Conservation (phyloP, 305 asterid species). For the Lippia alba region DNA sequence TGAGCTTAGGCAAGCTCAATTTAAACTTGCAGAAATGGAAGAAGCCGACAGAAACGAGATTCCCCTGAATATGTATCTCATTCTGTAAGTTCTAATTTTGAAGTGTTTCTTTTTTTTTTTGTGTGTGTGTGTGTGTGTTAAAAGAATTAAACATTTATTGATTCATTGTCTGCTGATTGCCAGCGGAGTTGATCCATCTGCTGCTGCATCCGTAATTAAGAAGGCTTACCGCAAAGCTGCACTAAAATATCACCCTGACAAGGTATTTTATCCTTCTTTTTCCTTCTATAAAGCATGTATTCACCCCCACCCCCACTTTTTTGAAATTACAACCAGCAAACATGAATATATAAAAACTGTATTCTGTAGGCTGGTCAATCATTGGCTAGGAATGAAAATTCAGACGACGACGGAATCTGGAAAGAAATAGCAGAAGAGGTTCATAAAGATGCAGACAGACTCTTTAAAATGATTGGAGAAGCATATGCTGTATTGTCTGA, state of each 20-base stretch:
- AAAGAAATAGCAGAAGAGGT: slow-evolving; percentile 85
- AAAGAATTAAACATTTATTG: background rate
- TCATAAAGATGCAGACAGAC: slow-evolving; percentile 87
- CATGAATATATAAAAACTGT: slow-evolving; percentile 10
- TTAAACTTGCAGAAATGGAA: slow-evolving; percentile 76
- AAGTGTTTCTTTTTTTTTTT: slow-evolving; percentile 20
- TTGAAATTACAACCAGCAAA: slow-evolving; percentile 20
- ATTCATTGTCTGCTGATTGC: slow-evolving; percentile 39
- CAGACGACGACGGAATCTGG: slow-evolving; percentile 84
- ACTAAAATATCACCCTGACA: slow-evolving; percentile 94
- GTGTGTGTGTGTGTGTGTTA: too few relatives aligned
- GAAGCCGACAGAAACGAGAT: slow-evolving; percentile 78
- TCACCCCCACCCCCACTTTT: background rate
- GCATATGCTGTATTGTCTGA: slow-evolving; percentile 97
- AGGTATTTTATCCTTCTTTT: slow-evolving; percentile 62
- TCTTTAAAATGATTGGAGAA: slow-evolving; percentile 96
- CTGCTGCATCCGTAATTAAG: slow-evolving; percentile 82
- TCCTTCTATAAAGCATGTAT: slow-evolving; percentile 28
- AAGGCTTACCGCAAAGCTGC: slow-evolving; percentile 97
- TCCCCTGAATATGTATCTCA: slow-evolving; percentile 88
- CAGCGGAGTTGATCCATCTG: slow-evolving; percentile 95
- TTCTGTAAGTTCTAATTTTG: slow-evolving; percentile 59
- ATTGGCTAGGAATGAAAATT: slow-evolving; percentile 74
- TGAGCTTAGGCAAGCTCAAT: slow-evolving; percentile 80
- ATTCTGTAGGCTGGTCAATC: slow-evolving; percentile 81